Conservation (phyloP, 2,329 filamentous ascomycete species). For the Aureobasidium melanogenum region DNA sequence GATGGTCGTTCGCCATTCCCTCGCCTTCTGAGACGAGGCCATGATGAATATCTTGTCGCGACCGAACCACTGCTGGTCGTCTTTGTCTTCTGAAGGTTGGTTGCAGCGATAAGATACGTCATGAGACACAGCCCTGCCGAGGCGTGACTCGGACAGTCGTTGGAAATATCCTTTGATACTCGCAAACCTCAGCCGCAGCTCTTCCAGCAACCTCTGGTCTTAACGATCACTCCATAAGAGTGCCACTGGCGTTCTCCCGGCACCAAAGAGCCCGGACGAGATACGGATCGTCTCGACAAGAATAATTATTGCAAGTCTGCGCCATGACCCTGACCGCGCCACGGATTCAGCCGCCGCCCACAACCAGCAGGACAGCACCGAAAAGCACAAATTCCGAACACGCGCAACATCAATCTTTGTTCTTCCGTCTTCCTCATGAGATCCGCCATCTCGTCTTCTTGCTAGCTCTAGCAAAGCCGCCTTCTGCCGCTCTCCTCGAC, state of each 20-base stretch:
- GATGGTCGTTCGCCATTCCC: not conserved
- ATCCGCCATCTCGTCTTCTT: conserved; percentile 15
- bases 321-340: conserved; percentile 4
- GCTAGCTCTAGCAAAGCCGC: conserved; percentile 6
- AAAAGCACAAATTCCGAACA: not conserved
- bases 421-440: conserved; percentile 15
- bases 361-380: not conserved
- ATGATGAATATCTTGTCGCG: not conserved
- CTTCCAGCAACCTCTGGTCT: not conserved
- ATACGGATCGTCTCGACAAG: not conserved
- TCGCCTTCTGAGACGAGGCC: not conserved
- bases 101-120: not conserved
- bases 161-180: not conserved
- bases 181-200: not conserved
- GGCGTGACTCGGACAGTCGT: not conserved
- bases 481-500: not conserved
- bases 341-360: not conserved
- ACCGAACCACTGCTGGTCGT: not conserved
- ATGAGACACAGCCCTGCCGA: not conserved
- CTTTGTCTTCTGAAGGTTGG: not conserved
- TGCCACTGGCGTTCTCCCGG: not conserved
- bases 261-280: not conserved
- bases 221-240: not conserved
- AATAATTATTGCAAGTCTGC: not conserved
- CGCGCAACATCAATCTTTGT: not conserved